A percentile compares a stretch with the other conserved stretches of the same genome.
Conservation (phyloP, 352 stramenopile genomes). For the Phytophthora uliginosa region DNA sequence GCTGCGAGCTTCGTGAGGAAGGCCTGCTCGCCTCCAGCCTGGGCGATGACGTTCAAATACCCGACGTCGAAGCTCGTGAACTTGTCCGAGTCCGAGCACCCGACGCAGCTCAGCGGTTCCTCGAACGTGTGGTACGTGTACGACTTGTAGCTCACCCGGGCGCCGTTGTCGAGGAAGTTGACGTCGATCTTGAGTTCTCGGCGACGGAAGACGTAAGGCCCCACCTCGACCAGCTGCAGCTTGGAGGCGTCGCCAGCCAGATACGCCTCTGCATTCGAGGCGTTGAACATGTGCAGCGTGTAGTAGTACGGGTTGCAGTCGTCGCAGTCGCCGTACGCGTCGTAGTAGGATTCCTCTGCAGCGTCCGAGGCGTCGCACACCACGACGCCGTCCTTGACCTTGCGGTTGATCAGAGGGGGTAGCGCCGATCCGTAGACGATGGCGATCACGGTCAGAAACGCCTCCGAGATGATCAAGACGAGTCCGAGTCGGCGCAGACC, state of each 20-base stretch:
- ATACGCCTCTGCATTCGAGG: conserved; percentile 50
- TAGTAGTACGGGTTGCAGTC: conserved; percentile 70
- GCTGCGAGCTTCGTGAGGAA: conserved; percentile 59
- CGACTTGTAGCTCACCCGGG: conserved; percentile 62
- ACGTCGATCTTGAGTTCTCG: conserved; percentile 67
- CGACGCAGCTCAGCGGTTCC: conserved; percentile 48
- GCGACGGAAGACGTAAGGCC: conserved; percentile 72
- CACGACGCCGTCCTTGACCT: conserved; percentile 52
- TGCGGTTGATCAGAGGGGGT: conserved; percentile 49
- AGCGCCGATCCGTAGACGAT: conserved; percentile 55
- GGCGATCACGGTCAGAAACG: conserved; percentile 44
- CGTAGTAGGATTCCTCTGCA: conserved; percentile 48
- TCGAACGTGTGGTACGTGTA: conserved; percentile 78
- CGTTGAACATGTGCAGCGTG: conserved; percentile 49
- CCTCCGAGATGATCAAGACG: conserved; percentile 40
- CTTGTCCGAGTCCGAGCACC: conserved; percentile 59
- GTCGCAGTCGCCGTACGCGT: conserved; percentile 66
- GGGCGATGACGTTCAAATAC: conserved; percentile 77
- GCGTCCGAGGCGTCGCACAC: conserved; percentile 43
- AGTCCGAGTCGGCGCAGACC: conserved; percentile 40
- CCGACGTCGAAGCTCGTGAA: conserved; percentile 63
- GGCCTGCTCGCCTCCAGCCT: conserved; percentile 58
- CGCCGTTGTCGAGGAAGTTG: conserved; percentile 49
- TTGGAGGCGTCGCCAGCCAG: conserved; percentile 47
- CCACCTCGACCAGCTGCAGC: conserved; percentile 62